phyloP scores from a whole-genome alignment of 2,329 filamentous ascomycete genomes.

The Monilinia polystroma region DNA sequence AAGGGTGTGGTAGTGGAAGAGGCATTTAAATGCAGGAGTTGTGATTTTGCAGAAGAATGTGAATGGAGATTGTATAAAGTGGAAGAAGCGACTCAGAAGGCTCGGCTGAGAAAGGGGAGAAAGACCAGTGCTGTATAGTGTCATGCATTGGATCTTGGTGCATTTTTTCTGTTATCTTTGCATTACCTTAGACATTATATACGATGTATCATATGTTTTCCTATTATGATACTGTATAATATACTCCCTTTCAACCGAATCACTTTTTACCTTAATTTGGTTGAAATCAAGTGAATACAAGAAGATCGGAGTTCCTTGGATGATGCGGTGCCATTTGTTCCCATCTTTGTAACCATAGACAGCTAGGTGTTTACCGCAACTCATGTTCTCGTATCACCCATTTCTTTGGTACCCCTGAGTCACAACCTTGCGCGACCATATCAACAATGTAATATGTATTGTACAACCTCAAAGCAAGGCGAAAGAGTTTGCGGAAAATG shows the following conservation, averaged over 20 bases:
- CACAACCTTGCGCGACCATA: not conserved
- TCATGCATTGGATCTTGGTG: not conserved
- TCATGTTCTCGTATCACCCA: not conserved
- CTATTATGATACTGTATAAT: not conserved
- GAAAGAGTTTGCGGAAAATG: not conserved
- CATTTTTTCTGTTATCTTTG: not conserved
- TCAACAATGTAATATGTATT: not conserved
- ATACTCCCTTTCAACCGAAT: not conserved
- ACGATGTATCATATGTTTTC: not conserved
- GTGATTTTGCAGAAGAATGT: constrained; percentile 79
- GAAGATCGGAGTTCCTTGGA: not conserved
- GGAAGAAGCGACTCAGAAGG: constrained; percentile 49
- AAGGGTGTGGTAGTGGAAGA: constrained; percentile 79
- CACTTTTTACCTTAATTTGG: not conserved
- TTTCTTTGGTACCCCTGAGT: not conserved
- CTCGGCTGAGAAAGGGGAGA: constrained; percentile 28
- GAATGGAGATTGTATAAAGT: constrained; percentile 74
- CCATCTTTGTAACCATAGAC: not conserved
- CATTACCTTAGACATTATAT: not conserved
- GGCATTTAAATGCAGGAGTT: constrained; percentile 81
- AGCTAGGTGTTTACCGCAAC: not conserved
- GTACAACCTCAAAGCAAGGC: not conserved
- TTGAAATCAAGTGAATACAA: not conserved
- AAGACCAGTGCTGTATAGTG: constrained; percentile 13
- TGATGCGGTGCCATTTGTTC: not conserved